Conservation (phyloP, 2,329 filamentous ascomycete species). For the Fusarium pseudograminearum region DNA sequence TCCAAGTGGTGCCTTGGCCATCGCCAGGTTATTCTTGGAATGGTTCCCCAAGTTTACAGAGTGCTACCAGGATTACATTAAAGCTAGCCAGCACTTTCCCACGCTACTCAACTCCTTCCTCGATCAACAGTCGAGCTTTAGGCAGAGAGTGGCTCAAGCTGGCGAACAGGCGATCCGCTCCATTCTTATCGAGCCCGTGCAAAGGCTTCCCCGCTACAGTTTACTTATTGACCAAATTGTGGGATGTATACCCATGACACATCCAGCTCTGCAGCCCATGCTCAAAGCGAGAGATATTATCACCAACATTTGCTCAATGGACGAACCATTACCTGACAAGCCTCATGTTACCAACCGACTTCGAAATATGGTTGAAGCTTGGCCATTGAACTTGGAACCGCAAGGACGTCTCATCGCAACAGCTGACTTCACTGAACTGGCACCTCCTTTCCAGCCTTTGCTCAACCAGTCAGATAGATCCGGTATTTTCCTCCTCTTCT, state of each 20-base stretch:
- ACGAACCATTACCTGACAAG: constrained; percentile 76
- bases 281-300: constrained; percentile 93
- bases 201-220: constrained; percentile 92
- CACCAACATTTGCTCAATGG: constrained; percentile 95
- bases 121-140: constrained; percentile 84
- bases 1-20: constrained; percentile 79
- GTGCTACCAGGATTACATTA: constrained; percentile 93
- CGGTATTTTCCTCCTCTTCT: constrained; percentile 85
- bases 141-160: constrained; percentile 80
- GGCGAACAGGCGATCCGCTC: constrained; percentile 94
- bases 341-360: constrained; percentile 80
- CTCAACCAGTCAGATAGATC: constrained; percentile 61
- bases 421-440: constrained; percentile 81
- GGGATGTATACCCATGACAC: constrained; percentile 83
- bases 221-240: constrained; percentile 97
- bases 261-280: constrained; percentile 85
- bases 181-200: constrained; percentile 94
- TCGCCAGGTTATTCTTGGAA: constrained; percentile 84
- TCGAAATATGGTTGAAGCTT: constrained; percentile 80
- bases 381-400: constrained; percentile 78
- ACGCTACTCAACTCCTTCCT: constrained; percentile 83
- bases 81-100: constrained; percentile 87
- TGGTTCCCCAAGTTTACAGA: constrained; percentile 95
- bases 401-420: constrained; percentile 84
- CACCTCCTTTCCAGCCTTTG: constrained; percentile 73